Percentiles rank a stretch among this genome's conserved stretches.
phyloP scores from a whole-genome alignment of 345 rosid species.

The Abelmoschus esculentus region DNA sequence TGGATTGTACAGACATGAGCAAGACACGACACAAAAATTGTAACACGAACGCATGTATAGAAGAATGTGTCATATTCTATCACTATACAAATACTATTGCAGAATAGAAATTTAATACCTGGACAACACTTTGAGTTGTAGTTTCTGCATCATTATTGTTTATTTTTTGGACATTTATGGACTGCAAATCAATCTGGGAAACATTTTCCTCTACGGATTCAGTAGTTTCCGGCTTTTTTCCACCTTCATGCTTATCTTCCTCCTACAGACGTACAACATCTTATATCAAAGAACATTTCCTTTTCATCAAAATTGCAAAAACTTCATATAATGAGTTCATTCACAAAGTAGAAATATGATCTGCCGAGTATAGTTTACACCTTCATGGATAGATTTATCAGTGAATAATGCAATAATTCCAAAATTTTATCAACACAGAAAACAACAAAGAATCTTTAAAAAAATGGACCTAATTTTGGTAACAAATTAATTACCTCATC shows the following conservation, averaged over 20 bases:
- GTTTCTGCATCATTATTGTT: conserved; percentile 26
- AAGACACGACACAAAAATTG: not conserved
- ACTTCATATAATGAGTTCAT: not conserved
- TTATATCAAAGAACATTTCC: not conserved
- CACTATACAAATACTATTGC: not conserved
- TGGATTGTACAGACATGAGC: not conserved
- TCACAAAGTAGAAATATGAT: not conserved
- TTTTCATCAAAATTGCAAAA: not conserved
- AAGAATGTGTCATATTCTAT: not conserved
- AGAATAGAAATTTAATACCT: conserved; percentile 35
- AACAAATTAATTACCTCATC: conserved; percentile 43
- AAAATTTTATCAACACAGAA: not conserved
- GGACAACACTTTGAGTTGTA: conserved; percentile 33
- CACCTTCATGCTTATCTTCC: conserved; percentile 36
- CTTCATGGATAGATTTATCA: not conserved
- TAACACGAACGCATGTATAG: not conserved
- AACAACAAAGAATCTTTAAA: not conserved
- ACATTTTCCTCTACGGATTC: conserved; percentile 29
- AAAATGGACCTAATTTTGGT: not conserved
- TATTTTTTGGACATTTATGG: conserved; percentile 31
- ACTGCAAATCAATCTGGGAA: conserved; percentile 35
- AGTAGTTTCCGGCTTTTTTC: conserved; percentile 27
- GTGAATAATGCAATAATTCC: not conserved
- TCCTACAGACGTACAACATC: conserved; percentile 26
- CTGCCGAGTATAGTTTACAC: not conserved